A percentile compares a stretch with the other conserved stretches of the same genome.
Evolutionary conservation across 129 eudicot species (phyloP).

Genomic region (Tagetes patula): DNA sequence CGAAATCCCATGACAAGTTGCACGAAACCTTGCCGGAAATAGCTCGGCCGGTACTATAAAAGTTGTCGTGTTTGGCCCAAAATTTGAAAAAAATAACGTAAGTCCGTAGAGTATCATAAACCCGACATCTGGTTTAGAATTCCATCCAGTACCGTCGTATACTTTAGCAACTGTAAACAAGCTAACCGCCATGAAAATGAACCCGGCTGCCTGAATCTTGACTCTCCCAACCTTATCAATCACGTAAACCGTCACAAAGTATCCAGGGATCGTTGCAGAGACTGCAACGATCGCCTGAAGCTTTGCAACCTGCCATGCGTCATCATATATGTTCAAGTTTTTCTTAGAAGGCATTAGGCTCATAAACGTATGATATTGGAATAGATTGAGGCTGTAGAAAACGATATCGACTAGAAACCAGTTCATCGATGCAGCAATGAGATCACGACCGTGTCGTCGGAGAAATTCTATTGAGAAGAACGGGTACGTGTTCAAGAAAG

Average conservation of each 20-base stretch:
- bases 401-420: conserved; percentile 55
- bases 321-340: conserved; percentile 34
- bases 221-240: conserved; percentile 55
- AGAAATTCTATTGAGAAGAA: conserved; percentile 47
- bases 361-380: conserved; percentile 38
- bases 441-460: conserved; percentile 57
- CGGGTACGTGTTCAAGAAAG: conserved; percentile 35
- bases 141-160: conserved; percentile 17
- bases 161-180: conserved; percentile 39
- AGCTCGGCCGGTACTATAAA: conserved; percentile 71
- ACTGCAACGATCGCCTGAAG: conserved; percentile 45
- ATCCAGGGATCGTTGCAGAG: conserved; percentile 57
- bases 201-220: conserved; percentile 51
- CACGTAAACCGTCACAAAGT: conserved; percentile 47
- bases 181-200: conserved; percentile 49
- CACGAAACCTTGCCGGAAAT: conserved; percentile 60
- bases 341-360: background rate
- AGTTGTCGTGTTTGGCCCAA: conserved; percentile 65
- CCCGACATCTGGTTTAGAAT: conserved; percentile 11
- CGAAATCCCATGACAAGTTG: conserved; percentile 63
- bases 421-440: conserved; percentile 39
- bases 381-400: conserved; percentile 51
- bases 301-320: conserved; percentile 41
- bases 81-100: conserved; percentile 55
- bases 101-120: conserved; percentile 49